Percentiles rank a stretch among this genome's conserved stretches.
phyloP scores from a whole-genome alignment of 345 rosid species.

The Citrus glauca region DNA sequence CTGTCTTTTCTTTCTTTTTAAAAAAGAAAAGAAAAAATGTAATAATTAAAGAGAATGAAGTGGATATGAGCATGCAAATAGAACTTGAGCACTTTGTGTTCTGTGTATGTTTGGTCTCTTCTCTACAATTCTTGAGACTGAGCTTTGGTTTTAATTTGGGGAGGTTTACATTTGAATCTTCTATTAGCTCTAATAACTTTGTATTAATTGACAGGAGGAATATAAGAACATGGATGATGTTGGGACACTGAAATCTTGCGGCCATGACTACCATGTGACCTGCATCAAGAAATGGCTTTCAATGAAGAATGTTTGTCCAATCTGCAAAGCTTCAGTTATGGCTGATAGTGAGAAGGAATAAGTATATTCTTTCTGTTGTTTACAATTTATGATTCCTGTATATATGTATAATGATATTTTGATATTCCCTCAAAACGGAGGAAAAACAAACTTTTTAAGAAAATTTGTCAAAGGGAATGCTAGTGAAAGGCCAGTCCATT shows the following conservation, averaged over 20 bases:
- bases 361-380: not conserved
- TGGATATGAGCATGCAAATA: not conserved
- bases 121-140: not conserved
- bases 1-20: not conserved
- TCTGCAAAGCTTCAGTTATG: constrained; percentile 70
- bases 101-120: not conserved
- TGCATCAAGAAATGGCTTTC: constrained; percentile 87
- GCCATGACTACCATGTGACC: constrained; percentile 68
- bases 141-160: not conserved
- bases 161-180: not conserved
- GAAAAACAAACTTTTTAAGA: constrained; percentile 16
- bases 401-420: not conserved
- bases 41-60: not conserved
- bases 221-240: constrained; percentile 59
- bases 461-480: constrained; percentile 24
- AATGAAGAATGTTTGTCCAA: constrained; percentile 82
- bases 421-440: constrained; percentile 2
- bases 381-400: constrained; percentile 21
- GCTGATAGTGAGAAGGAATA: constrained; percentile 29
- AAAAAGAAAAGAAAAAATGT: not conserved
- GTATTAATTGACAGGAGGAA: constrained; percentile 51
- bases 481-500: constrained; percentile 17
- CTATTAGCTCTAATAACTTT: not conserved
- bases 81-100: not conserved
- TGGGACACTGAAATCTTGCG: constrained; percentile 51